Percentiles rank a stretch among this genome's conserved stretches.
Evolutionary conservation across 306 rosid species (phyloP).

Genomic region (Gastrolobium bilobum): DNA sequence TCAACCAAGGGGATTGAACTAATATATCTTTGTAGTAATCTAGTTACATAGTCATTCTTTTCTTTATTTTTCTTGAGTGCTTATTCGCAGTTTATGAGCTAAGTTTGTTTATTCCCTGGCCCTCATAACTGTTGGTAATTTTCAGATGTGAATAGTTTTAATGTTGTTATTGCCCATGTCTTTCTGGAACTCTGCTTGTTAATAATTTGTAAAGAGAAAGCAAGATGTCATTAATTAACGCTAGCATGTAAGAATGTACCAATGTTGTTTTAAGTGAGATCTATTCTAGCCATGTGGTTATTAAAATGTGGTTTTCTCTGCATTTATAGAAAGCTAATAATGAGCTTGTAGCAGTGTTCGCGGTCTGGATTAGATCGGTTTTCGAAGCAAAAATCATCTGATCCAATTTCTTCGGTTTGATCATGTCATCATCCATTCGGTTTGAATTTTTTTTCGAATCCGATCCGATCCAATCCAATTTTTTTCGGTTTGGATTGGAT

Average conservation of each 20-base stretch:
- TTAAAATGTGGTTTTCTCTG: constrained; percentile 25
- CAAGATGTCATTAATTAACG: constrained; percentile 1
- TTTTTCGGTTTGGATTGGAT: no score
- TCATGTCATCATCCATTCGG: no score
- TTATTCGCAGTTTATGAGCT: not conserved
- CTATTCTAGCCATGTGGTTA: constrained; percentile 35
- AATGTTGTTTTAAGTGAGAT: not conserved
- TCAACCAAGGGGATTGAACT: not conserved
- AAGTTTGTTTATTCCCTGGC: not conserved
- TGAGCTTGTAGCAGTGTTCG: no score
- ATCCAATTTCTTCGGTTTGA: no score
- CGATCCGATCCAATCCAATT: no score
- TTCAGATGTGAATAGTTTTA: not conserved
- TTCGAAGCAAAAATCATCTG: no score
- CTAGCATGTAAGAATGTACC: constrained; percentile 38
- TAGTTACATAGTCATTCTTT: not conserved
- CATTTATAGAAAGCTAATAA: constrained; percentile 36
- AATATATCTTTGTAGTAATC: not conserved
- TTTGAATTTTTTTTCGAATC: no score
- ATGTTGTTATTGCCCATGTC: not conserved
- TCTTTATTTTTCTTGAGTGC: not conserved
- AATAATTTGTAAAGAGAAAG: constrained; percentile 4
- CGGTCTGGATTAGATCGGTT: no score
- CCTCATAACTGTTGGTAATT: constrained; percentile 5
- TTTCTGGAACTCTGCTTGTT: constrained; percentile 7